Evolutionary conservation across 805 yeast genomes (phyloP), one percentile per base, ranked within the genome.

Genomic region (Lachancea sp.): DNA sequence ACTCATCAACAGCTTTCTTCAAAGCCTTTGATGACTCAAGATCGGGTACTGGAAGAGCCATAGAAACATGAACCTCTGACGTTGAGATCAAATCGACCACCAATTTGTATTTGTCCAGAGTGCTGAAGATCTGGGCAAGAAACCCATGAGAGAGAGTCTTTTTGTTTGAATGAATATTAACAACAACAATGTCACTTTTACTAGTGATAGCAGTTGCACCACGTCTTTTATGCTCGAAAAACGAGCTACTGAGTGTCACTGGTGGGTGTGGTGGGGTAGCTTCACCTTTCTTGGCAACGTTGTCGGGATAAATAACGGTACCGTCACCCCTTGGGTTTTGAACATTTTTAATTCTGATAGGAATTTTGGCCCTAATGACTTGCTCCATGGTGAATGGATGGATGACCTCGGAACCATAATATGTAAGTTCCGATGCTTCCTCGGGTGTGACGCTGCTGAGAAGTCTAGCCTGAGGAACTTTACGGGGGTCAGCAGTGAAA

Each of bases 331-430:
- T 63, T 42, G 98, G 97, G 65, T 91, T 91, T 66, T 80, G 90
- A 44, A 93, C 99, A 65, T 93, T 93, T 67, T 93, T 93, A 59
- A 93, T 93, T 62, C 97, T 79, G 63, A 93, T 93, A 38, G 99
- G 99, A 61, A 93, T 93, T 62, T 83, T 86, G 19, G 97, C 97
- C 55, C 82, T 80, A 57, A 93, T 93, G 47, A 91, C 99, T 70
- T 93, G 99, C 69, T 91, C 98, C 99, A 93, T 93, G 18, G 99
- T 93, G 72, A 93, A 90, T 2, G 99, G 99, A 62, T 93, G 99
- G 56, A 93, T 93, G 53, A 93, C 99, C 69, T 93, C 99, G 2
- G 95, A 83, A 37, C 99, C 99, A 62, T 93, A 93, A 67, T 93
- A 93, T 1, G 99, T 93, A 65, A 93, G 77, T 70, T 93, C 99